Conservation (phyloP, 1,284 basidiomycete genomes). For the Trichosporon sp. region DNA sequence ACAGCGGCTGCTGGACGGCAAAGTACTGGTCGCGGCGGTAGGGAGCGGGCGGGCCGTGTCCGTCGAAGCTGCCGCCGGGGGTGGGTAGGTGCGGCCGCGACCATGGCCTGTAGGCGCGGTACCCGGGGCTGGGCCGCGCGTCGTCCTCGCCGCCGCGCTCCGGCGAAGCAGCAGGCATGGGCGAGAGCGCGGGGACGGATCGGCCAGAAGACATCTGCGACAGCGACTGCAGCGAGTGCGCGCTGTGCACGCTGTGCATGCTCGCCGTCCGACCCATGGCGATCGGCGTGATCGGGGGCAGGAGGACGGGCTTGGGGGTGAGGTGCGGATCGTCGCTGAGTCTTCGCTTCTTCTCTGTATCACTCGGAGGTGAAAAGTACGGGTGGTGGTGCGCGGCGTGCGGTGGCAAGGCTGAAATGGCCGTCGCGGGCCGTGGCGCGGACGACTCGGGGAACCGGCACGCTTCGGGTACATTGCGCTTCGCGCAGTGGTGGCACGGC, state of each 20-base stretch:
- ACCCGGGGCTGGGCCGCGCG: background rate
- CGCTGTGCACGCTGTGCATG: background rate
- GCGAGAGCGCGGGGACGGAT: background rate
- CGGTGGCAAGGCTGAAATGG: background rate
- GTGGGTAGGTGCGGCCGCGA: background rate
- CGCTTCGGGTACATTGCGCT: conserved; percentile 21
- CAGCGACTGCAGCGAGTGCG: background rate
- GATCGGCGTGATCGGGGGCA: background rate
- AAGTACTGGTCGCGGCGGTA: conserved; percentile 3
- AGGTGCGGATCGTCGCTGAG: background rate
- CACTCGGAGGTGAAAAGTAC: background rate
- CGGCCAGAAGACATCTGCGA: background rate
- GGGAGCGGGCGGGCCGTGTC: background rate
- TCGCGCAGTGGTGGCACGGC: conserved; percentile 27
- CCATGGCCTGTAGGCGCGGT: background rate
- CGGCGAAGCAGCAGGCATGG: background rate
- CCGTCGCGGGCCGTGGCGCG: background rate
- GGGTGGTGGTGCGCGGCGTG: background rate
- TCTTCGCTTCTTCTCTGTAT: conserved; percentile 1
- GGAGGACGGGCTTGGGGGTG: background rate
- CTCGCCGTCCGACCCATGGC: background rate
- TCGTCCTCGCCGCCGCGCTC: background rate
- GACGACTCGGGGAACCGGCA: conserved; percentile 20
- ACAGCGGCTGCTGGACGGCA: conserved; percentile 9
- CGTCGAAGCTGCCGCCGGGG: background rate